Base-by-base conservation (phyloP, 163 green algal genomes). In the Chlamydomonas reinhardtii region DNA sequence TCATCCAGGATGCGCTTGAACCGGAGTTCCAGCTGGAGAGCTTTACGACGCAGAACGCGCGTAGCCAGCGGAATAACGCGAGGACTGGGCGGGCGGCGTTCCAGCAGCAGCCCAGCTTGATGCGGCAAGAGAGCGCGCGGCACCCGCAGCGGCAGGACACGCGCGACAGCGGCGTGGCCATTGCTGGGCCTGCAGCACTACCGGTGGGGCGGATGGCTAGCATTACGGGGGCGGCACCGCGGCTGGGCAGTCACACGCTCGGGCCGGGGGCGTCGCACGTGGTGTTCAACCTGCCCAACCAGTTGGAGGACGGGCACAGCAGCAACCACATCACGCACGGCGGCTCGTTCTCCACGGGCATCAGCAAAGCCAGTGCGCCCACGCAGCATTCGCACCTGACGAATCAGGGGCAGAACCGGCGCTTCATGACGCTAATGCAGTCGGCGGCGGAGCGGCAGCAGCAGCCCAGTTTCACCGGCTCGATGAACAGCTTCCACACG, bases 391-490 rank as follows among this genome's bases (percentile, higher is more conserved):
- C 80, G 56, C 80, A 86, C 56, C 70, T 86, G 4, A 54, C 56
- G 22, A 86, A 86, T 14, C 9, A 59, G 6, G 82, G 71, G 24
- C 82, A 87, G 61, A 87, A 87, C 39, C 82, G 82, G 9, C 82
- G 82, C 25, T 87, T 87, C 72, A 87, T 87, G 82, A 87, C 82
- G 71, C 72, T 87, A 0, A 87, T 87, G 82, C 82, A 82, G 61
- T 79, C 66, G 19, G 66, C 66, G 29, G 76, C 76, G 34, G 43
- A 80, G 76, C 56, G 68, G 24, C 76, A 86, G 59, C 69, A 78
- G 66, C 56, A 73, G 31, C 72, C 82, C 71, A 86, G 84, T 71
- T 86, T 82, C 71, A 84, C 76, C 15, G 76, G 34, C 52, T 80
- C 70, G 2, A 48, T 79, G 69, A 61, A 79, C n/a, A 73, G 54